Conservation (phyloP, 495 filamentous ascomycete genomes). For the Penicillium canariense region DNA sequence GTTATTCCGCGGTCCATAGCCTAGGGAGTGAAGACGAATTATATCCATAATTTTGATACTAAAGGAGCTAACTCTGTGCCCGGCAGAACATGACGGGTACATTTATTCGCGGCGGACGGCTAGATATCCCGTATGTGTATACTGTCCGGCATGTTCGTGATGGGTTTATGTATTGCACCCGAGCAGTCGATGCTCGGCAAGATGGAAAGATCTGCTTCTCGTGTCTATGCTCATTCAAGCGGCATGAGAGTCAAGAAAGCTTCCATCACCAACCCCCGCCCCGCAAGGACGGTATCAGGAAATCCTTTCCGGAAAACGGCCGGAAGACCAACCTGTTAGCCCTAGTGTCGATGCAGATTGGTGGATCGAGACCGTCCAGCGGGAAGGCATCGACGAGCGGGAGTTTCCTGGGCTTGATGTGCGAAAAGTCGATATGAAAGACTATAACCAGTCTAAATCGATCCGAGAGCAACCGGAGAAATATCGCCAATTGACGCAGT, state of each 20-base stretch:
- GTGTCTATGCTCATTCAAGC: constrained; percentile 62
- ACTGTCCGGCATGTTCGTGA: constrained; percentile 51
- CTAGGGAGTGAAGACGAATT: no score
- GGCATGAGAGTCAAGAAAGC: constrained; percentile 30
- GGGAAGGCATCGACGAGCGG: constrained; percentile 29
- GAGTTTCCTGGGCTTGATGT: constrained; percentile 60
- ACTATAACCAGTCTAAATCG: constrained; percentile 48
- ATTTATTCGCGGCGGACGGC: constrained; percentile 57
- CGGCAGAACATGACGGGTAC: constrained; percentile 65
- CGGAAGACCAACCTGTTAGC: constrained; percentile 36
- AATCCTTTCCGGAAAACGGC: constrained; percentile 38
- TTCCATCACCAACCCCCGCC: constrained; percentile 42
- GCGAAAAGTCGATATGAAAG: constrained; percentile 61
- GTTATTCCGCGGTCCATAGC: constrained; percentile 18
- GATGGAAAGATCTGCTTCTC: constrained; percentile 55
- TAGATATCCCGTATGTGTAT: constrained; percentile 60
- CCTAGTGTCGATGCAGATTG: constrained; percentile 49
- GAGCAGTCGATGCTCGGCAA: constrained; percentile 55
- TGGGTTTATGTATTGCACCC: constrained; percentile 56
- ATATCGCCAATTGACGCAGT: constrained; percentile 58
- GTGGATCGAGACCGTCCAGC: constrained; percentile 34
- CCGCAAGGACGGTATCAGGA: constrained; percentile 37
- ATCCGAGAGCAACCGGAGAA: constrained; percentile 44
- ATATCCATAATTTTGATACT: not conserved
- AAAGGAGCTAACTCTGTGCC: constrained; percentile 15